These are phyloP conservation scores for Suillus americanus DNA, from an alignment of 768 basidiomycete species.

Conservation along the genomic window DNA sequence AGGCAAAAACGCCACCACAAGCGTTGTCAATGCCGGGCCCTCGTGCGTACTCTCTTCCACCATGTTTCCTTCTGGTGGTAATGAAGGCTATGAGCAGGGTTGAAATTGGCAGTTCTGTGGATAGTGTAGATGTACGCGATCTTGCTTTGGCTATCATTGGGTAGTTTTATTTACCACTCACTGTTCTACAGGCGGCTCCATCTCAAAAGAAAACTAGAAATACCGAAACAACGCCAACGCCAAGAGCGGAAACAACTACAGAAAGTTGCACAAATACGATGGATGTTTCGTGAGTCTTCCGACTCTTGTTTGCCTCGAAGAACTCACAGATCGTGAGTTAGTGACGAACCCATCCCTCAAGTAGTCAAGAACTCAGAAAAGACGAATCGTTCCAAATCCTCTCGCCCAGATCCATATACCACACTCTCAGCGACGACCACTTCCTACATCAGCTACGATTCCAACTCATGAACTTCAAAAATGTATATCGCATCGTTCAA, in stretches of 20 bases:
- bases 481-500: conserved; percentile 25
- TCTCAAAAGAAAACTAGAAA: conserved; percentile 44
- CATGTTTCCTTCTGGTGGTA: conserved; percentile 16
- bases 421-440: conserved; percentile 14
- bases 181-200: conserved; percentile 20
- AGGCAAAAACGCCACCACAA: conserved; percentile 13
- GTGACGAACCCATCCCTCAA: background rate
- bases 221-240: conserved; percentile 17
- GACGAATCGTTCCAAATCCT: background rate
- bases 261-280: conserved; percentile 20
- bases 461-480: conserved; percentile 25
- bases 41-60: conserved; percentile 24
- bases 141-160: background rate
- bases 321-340: background rate
- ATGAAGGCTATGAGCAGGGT: conserved; percentile 20
- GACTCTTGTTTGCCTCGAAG: background rate
- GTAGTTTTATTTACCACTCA: conserved; percentile 5
- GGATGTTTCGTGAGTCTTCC: conserved; percentile 15
- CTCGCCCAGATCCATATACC: conserved; percentile 8
- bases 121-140: conserved; percentile 24
- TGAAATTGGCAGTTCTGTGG: conserved; percentile 17
- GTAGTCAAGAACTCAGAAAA: background rate
- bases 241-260: conserved; percentile 15
- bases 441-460: conserved; percentile 30
- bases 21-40: conserved; percentile 8